These are phyloP conservation scores for Taiozyma sp. DNA, from an alignment of 1,139 yeast species.

Conservation along the genomic window DNA sequence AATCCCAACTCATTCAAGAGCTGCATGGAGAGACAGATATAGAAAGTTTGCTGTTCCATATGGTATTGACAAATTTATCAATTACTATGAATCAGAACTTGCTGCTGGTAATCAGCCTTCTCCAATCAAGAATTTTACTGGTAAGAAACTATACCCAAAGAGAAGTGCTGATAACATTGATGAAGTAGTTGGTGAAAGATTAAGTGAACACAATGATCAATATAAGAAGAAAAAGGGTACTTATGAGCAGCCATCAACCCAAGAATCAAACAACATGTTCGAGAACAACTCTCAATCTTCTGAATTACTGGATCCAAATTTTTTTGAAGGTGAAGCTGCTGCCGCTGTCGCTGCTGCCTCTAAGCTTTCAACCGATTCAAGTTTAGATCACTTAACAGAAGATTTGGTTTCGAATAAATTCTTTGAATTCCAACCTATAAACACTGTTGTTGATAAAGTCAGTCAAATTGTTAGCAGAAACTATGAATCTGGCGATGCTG, in stretches of 20 bases:
- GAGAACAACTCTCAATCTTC: slow-evolving; percentile 9
- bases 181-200: slow-evolving; percentile 18
- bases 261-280: slow-evolving; percentile 12
- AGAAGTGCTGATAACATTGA: slow-evolving; percentile 6
- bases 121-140: slow-evolving; percentile 49
- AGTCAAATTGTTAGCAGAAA: slow-evolving; percentile 36
- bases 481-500: slow-evolving; percentile 39
- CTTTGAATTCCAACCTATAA: slow-evolving; percentile 21
- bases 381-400: slow-evolving; percentile 17
- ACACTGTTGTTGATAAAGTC: slow-evolving; percentile 29
- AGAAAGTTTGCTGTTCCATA: slow-evolving; percentile 59
- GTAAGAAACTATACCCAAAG: slow-evolving; percentile 23
- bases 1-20: slow-evolving; percentile 47
- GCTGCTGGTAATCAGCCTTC: slow-evolving; percentile 37
- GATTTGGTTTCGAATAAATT: slow-evolving; percentile 23
- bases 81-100: slow-evolving; percentile 44
- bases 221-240: slow-evolving; percentile 13
- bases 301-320: slow-evolving; percentile 7
- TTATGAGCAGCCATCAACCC: not conserved
- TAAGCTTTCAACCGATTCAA: slow-evolving; percentile 3
- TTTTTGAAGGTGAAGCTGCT: slow-evolving; percentile 12
- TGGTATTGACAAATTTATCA: slow-evolving; percentile 53
- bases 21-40: slow-evolving; percentile 77
- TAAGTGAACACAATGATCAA: slow-evolving; percentile 19
- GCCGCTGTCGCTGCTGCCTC: slow-evolving; percentile 21